Evolutionary conservation across 2,329 filamentous ascomycete species (phyloP), one percentile per base, ranked within the genome.

Genomic region (Metarhizium rileyi): DNA sequence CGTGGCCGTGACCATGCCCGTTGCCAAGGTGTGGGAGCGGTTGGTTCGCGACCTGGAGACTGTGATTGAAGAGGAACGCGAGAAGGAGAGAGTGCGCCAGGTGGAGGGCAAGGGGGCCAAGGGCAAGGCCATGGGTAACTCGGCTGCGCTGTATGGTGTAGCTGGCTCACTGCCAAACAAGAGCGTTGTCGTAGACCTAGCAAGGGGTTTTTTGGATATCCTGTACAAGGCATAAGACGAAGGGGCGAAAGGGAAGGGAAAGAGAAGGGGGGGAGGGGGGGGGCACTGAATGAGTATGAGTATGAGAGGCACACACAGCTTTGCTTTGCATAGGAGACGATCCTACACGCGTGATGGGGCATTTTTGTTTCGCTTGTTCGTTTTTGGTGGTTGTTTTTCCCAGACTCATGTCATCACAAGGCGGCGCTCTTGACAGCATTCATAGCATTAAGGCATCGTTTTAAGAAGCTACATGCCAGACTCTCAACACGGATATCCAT

Each of bases 91-190:
- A 50, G 85, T 83, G 55, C 74, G 85, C 46, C 72, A 81, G 41
- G 83, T 81, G 1, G 82, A 88, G 69, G 84, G 84, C 10, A 85
- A 83, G 67, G 75, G 75, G 0, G 67, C 70, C 28, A 78, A 83
- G 66, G 83, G 81, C 33, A 81, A 83, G 64, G 81, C 80, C 23
- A 77, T 81, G 58, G 88, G 88, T 1, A 87, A 95, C 64, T 83
- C 88, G 14, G 87, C 89, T 1, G 90, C 90, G 4, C 70, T 98
- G 54, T 98, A 98, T 68, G 93, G 93, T 49, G 90, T 98, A 50
- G 93, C 93, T 0, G 93, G 93, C 5, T 94, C 87, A 61, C 69
- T 98, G 66, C 93, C 93, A 1, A 94, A 98, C 66, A 97, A 97
- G 78, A 89, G 86, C 57, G 84, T 98, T 30, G 90, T 98, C 28